Percentiles rank a stretch among this genome's conserved stretches.
Evolutionary conservation across 805 yeast genomes (phyloP).

Genomic region (Nakazawaea wickerhamii): DNA sequence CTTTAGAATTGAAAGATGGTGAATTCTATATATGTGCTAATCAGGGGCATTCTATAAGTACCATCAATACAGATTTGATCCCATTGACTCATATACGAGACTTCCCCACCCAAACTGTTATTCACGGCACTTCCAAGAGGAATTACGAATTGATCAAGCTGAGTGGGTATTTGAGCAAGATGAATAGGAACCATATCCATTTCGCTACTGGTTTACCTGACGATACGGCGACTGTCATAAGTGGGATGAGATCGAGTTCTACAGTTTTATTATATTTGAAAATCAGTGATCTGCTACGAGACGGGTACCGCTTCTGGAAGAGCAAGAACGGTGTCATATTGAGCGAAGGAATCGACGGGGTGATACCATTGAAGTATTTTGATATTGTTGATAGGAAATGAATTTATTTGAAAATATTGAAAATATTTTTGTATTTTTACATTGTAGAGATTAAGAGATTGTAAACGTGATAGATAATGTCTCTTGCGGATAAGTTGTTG

Average conservation of each 20-base stretch:
- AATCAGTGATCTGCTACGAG: conserved; percentile 36
- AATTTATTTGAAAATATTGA: no score
- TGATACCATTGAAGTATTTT: conserved; percentile 40
- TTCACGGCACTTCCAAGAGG: conserved; percentile 67
- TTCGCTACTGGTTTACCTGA: conserved; percentile 57
- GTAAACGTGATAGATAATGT: neutral
- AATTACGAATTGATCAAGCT: conserved; percentile 44
- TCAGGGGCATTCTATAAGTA: conserved; percentile 80
- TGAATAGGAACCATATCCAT: conserved; percentile 85
- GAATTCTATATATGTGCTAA: conserved; percentile 65
- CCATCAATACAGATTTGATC: conserved; percentile 36
- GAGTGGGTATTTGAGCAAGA: conserved; percentile 53
- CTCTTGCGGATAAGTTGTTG: conserved; percentile 8
- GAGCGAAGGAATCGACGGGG: conserved; percentile 57
- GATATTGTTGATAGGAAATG: neutral
- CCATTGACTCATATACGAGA: conserved; percentile 31
- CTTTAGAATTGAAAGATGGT: conserved; percentile 30
- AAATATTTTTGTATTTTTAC: no score
- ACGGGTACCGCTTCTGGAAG: conserved; percentile 44
- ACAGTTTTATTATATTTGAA: conserved; percentile 62
- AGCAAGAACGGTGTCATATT: conserved; percentile 75
- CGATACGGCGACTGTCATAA: conserved; percentile 39
- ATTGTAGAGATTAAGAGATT: conserved; percentile 14
- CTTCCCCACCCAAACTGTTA: conserved; percentile 48
- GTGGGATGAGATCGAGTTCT: conserved; percentile 67